Conservation (phyloP, 2,329 filamentous ascomycete species). For the Lecanicillium sp. region DNA sequence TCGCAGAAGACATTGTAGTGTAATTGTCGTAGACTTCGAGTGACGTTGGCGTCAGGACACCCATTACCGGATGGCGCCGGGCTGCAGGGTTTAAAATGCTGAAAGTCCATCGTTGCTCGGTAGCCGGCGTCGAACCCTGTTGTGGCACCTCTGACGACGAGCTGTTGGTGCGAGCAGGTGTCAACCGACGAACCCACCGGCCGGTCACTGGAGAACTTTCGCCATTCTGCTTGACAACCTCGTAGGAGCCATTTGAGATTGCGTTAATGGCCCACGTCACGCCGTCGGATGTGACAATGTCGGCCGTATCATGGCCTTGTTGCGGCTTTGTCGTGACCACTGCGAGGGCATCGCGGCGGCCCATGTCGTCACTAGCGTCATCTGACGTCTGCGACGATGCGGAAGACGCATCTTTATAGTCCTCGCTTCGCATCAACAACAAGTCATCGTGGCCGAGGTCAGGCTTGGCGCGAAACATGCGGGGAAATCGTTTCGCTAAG, state of each 20-base stretch:
- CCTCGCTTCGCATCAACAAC: conserved; percentile 62
- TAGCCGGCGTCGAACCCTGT: conserved; percentile 16
- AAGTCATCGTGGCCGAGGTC: conserved; percentile 62
- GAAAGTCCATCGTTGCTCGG: conserved; percentile 61
- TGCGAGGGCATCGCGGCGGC: conserved; percentile 51
- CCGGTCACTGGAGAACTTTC: conserved; percentile 53
- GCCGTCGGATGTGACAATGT: conserved; percentile 61
- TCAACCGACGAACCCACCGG: conserved; percentile 56
- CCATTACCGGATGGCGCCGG: conserved; percentile 67
- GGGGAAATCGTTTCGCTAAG: conserved; percentile 53
- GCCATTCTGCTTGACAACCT: conserved; percentile 55
- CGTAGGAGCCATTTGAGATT: conserved; percentile 51
- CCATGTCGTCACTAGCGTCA: conserved; percentile 38
- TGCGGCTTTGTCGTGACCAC: conserved; percentile 56
- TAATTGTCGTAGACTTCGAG: conserved; percentile 67
- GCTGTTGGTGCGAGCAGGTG: conserved; percentile 15
- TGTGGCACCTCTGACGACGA: conserved; percentile 10
- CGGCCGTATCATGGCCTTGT: conserved; percentile 42
- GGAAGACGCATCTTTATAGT: conserved; percentile 38
- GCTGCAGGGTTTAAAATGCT: conserved; percentile 65
- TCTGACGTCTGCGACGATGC: conserved; percentile 24
- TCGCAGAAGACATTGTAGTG: conserved; percentile 44
- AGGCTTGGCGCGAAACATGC: conserved; percentile 55
- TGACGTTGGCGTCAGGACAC: conserved; percentile 52
- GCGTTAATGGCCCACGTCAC: conserved; percentile 48